Percentiles rank a stretch among this genome's conserved stretches.
These are phyloP conservation scores for Yarrowia hollandica DNA, from an alignment of 805 yeast genomes.

Conservation along the genomic window DNA sequence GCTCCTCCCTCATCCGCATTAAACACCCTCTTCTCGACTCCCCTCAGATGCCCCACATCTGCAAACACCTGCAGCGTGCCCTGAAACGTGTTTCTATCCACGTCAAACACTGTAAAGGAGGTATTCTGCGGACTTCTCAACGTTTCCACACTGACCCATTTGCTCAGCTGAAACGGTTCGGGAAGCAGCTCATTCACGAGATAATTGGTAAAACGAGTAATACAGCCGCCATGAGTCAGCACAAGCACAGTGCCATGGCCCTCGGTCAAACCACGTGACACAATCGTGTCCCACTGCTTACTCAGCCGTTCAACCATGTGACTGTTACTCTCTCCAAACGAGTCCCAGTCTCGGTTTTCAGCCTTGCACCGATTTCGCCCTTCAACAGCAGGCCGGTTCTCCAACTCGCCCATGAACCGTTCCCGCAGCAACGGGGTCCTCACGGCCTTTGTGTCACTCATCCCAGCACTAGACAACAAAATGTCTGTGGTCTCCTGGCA, in stretches of 20 bases:
- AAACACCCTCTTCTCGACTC: not conserved
- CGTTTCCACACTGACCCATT: slow-evolving; percentile 45
- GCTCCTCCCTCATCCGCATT: slow-evolving; percentile 17
- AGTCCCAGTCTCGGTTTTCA: slow-evolving; percentile 60
- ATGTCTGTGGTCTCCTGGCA: slow-evolving; percentile 52
- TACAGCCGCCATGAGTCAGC: slow-evolving; percentile 82
- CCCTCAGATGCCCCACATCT: not conserved
- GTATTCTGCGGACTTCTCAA: slow-evolving; percentile 71
- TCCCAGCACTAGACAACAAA: slow-evolving; percentile 39
- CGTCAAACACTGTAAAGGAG: slow-evolving; percentile 67
- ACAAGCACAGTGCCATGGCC: slow-evolving; percentile 47
- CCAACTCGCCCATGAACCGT: slow-evolving; percentile 73
- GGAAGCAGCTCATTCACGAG: slow-evolving; percentile 43
- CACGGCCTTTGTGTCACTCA: slow-evolving; percentile 36
- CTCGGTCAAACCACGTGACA: slow-evolving; percentile 44
- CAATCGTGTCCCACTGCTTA: slow-evolving; percentile 46
- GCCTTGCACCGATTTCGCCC: slow-evolving; percentile 54
- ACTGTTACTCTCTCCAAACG: slow-evolving; percentile 60
- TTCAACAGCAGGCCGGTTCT: slow-evolving; percentile 69
- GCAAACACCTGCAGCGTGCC: slow-evolving; percentile 20
- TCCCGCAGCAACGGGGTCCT: slow-evolving; percentile 55
- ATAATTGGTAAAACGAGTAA: slow-evolving; percentile 58
- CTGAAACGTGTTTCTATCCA: slow-evolving; percentile 42
- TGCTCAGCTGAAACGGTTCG: slow-evolving; percentile 44
- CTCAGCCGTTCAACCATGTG: slow-evolving; percentile 51